Evolutionary conservation across 768 basidiomycete species (phyloP).

Genomic region (Lentinula raphanica): DNA sequence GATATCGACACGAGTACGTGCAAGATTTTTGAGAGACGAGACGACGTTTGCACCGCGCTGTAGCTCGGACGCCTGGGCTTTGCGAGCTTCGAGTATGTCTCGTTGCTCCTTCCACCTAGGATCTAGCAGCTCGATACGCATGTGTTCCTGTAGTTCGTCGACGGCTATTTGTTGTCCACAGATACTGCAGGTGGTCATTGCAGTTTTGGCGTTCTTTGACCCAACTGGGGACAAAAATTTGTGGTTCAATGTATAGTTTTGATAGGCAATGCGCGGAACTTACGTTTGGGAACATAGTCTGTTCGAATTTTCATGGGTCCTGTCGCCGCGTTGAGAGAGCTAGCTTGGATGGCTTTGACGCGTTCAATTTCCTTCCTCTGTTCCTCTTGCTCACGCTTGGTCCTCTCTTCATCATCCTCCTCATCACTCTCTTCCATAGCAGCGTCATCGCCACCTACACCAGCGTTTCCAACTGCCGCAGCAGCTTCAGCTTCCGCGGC

Average conservation of each 20-base stretch:
- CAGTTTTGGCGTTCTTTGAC: conserved; percentile 55
- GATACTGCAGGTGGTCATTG: conserved; percentile 84
- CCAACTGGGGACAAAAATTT: conserved; percentile 52
- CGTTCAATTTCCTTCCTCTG: conserved; percentile 65
- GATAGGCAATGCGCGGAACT: conserved; percentile 30
- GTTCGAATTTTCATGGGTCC: conserved; percentile 92
- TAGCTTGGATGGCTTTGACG: conserved; percentile 77
- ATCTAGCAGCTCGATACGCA: conserved; percentile 96
- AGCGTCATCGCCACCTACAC: conserved; percentile 50
- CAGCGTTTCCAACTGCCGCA: conserved; percentile 66
- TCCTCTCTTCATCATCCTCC: conserved; percentile 62
- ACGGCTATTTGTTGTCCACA: conserved; percentile 96
- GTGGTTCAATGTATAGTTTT: conserved; percentile 10
- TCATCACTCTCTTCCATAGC: conserved; percentile 88
- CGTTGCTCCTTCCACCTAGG: conserved; percentile 98
- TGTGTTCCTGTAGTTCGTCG: conserved; percentile 94
- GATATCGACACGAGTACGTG: conserved; percentile 93
- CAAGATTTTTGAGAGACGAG: conserved; percentile 87
- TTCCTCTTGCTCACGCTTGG: conserved; percentile 68
- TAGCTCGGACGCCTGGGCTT: conserved; percentile 82
- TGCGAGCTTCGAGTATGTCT: conserved; percentile 81
- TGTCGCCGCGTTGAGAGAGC: conserved; percentile 50
- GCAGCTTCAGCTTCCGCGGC: conserved; percentile 84
- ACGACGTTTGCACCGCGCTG: conserved; percentile 92
- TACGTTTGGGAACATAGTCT: conserved; percentile 92